A percentile compares a stretch with the other conserved stretches of the same genome.
phyloP scores from a whole-genome alignment of 306 rosid species.

The Cicer cuneatum region DNA sequence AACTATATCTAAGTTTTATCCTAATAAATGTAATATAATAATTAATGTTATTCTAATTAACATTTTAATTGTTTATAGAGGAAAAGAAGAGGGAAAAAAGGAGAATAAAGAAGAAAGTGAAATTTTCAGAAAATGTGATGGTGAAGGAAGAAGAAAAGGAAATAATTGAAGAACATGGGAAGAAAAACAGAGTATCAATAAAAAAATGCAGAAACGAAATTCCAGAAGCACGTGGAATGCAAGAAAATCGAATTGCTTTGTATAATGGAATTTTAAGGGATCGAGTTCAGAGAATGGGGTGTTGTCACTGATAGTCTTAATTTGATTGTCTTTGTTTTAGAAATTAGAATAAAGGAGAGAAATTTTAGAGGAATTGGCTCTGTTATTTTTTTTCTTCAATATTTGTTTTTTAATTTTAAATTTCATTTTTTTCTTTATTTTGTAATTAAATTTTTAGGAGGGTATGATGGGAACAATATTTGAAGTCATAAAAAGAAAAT shows the following conservation, averaged over 20 bases:
- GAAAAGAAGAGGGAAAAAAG: slow-evolving; percentile 56
- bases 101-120: slow-evolving; percentile 66
- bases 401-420: not conserved
- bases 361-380: not conserved
- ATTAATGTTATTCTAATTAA: not conserved
- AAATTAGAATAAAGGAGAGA: slow-evolving; percentile 26
- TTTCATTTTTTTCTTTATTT: not conserved
- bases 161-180: slow-evolving; percentile 46
- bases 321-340: not conserved
- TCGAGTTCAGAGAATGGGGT: slow-evolving; percentile 42
- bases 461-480: slow-evolving; percentile 12
- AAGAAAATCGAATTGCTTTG: slow-evolving; percentile 51
- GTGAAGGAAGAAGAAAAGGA: slow-evolving; percentile 59
- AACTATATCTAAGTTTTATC: not conserved
- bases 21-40: not conserved
- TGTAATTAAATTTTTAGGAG: not conserved
- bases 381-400: not conserved
- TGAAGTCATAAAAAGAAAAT: not conserved
- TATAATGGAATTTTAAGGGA: slow-evolving; percentile 55
- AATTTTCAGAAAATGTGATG: slow-evolving; percentile 75
- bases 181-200: slow-evolving; percentile 35
- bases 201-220: slow-evolving; percentile 33
- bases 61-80: slow-evolving; percentile 5
- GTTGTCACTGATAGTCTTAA: slow-evolving; percentile 46
- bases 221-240: slow-evolving; percentile 37